These are phyloP conservation scores for Solanum chaucha DNA, from an alignment of 257 asterid genomes.

Conservation along the genomic window DNA sequence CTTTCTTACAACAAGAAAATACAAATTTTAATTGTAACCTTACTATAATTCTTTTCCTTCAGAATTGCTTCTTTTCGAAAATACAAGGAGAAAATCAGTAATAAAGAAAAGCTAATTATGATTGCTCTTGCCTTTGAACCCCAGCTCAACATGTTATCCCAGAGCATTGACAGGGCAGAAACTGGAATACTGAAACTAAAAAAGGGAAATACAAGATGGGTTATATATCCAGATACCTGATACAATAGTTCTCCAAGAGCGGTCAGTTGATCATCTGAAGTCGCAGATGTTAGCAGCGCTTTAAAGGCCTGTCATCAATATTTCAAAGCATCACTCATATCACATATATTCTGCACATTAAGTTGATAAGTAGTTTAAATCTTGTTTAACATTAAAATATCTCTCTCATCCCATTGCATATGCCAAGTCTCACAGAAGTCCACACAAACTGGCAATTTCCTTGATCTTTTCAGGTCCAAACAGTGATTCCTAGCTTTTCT, in stretches of 20 bases:
- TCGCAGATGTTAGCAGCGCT: conserved; percentile 67
- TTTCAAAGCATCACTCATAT: background rate
- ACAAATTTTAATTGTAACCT: too few relatives aligned
- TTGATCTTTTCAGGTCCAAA: background rate
- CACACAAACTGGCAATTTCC: background rate
- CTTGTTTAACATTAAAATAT: background rate
- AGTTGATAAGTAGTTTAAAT: background rate
- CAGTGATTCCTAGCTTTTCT: background rate
- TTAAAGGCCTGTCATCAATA: conserved; percentile 63
- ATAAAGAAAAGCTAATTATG: background rate
- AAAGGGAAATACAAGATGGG: background rate
- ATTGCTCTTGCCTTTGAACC: background rate
- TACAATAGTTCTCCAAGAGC: conserved; percentile 88
- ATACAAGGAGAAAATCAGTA: background rate
- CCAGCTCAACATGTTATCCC: background rate
- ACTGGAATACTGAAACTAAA: background rate
- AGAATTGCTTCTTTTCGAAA: background rate
- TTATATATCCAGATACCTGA: conserved; percentile 40
- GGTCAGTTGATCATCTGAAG: conserved; percentile 73
- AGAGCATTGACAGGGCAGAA: background rate
- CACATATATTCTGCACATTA: background rate
- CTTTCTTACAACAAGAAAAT: background rate
- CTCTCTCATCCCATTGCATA: background rate
- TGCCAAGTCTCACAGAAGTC: background rate
- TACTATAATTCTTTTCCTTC: background rate